Conservation (phyloP, 2,329 filamentous ascomycete species). For the Aureobasidium subglaciale region DNA sequence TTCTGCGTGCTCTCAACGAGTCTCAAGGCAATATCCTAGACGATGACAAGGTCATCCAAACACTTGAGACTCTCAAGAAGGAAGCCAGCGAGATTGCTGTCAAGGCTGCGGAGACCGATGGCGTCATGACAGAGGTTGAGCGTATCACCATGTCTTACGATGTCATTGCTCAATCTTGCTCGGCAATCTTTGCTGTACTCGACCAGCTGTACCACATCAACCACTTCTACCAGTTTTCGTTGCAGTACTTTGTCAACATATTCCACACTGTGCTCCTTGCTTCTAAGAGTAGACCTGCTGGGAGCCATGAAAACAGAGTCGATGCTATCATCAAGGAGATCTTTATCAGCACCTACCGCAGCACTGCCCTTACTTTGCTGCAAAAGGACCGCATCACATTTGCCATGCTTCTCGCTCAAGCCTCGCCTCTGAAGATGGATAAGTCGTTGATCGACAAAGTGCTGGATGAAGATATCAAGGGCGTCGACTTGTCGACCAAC, state of each 20-base stretch:
- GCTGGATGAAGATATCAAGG: slow-evolving; percentile 68
- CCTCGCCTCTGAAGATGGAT: slow-evolving; percentile 94
- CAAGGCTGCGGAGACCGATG: slow-evolving; percentile 95
- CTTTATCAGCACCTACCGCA: slow-evolving; percentile 84
- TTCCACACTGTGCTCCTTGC: slow-evolving; percentile 85
- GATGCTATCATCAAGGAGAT: slow-evolving; percentile 87
- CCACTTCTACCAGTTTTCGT: slow-evolving; percentile 98
- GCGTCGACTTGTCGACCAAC: slow-evolving; percentile 70
- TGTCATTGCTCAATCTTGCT: slow-evolving; percentile 88
- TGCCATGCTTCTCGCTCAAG: slow-evolving; percentile 90
- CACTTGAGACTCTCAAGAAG: slow-evolving; percentile 93
- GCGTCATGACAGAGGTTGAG: slow-evolving; percentile 96
- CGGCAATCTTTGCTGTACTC: slow-evolving; percentile 91
- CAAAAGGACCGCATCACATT: slow-evolving; percentile 93
- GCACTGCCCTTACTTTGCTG: slow-evolving; percentile 85
- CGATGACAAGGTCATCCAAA: slow-evolving; percentile 97
- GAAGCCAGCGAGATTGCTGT: slow-evolving; percentile 92
- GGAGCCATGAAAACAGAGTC: slow-evolving; percentile 56
- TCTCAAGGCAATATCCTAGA: slow-evolving; percentile 96
- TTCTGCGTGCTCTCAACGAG: slow-evolving; percentile 92
- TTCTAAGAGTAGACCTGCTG: slow-evolving; percentile 65
- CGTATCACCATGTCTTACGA: slow-evolving; percentile 92
- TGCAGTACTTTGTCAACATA: slow-evolving; percentile 97
- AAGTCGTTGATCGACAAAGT: slow-evolving; percentile 80
- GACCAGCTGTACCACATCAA: slow-evolving; percentile 98